These are phyloP conservation scores for Xylaria arbuscula DNA, from an alignment of 2,329 filamentous ascomycete genomes.

Conservation along the genomic window DNA sequence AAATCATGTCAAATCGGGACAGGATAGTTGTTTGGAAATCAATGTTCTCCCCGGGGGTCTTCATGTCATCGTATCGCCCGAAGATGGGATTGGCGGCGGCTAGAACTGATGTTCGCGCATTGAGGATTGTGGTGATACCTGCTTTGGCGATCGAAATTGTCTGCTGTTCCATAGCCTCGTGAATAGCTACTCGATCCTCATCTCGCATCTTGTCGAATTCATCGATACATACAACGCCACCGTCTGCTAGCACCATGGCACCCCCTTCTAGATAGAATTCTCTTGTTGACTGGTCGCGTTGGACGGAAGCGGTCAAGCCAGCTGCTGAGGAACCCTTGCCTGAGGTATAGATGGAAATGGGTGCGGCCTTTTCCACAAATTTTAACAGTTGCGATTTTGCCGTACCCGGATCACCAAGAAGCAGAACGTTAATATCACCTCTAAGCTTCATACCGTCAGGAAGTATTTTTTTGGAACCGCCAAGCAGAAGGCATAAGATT, in stretches of 20 bases:
- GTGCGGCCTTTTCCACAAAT: slow-evolving; percentile 95
- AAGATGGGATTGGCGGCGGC: slow-evolving; percentile 98
- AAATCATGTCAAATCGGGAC: slow-evolving; percentile 99
- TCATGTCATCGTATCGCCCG: slow-evolving; percentile 97
- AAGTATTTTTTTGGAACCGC: slow-evolving; percentile 96
- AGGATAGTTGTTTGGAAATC: slow-evolving; percentile 99
- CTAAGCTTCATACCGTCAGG: slow-evolving; percentile 97
- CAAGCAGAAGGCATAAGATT: slow-evolving; percentile 91
- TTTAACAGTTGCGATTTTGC: slow-evolving; percentile 97
- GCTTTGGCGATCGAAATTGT: slow-evolving; percentile 99
- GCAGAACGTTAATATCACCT: slow-evolving; percentile 96
- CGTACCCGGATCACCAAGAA: slow-evolving; percentile 97
- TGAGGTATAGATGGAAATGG: slow-evolving; percentile 98
- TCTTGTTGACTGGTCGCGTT: slow-evolving; percentile 88
- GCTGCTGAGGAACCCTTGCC: slow-evolving; percentile 98
- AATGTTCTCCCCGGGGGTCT: slow-evolving; percentile 97
- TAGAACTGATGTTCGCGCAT: slow-evolving; percentile 92
- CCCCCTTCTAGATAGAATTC: slow-evolving; percentile 99
- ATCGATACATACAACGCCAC: slow-evolving; percentile 97
- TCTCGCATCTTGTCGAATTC: slow-evolving; percentile 99
- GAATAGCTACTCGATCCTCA: slow-evolving; percentile 96
- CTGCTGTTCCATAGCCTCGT: slow-evolving; percentile 99
- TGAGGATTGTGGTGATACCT: slow-evolving; percentile 97
- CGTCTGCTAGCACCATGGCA: slow-evolving; percentile 97
- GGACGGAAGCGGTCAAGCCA: slow-evolving; percentile 96